Percentiles rank a stretch among this genome's conserved stretches.
Evolutionary conservation across 805 yeast species (phyloP).

Genomic region (Starmerella stigmatis): DNA sequence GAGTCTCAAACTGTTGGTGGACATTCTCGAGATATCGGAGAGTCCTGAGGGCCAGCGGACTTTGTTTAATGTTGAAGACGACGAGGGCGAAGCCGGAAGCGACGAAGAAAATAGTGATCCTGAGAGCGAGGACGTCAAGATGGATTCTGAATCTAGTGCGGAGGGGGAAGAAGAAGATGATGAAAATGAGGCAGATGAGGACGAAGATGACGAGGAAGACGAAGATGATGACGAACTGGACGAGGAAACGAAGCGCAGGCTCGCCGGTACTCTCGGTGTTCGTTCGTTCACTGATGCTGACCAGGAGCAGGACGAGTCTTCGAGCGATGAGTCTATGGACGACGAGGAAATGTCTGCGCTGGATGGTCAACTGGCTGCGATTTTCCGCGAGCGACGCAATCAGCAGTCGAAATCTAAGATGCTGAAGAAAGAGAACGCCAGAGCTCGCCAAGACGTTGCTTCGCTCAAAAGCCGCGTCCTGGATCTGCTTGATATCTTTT

Average conservation of each 20-base stretch:
- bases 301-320: slow-evolving; percentile 36
- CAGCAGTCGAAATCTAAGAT: slow-evolving; percentile 48
- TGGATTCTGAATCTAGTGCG: slow-evolving; percentile 15
- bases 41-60: slow-evolving; percentile 69
- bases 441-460: slow-evolving; percentile 69
- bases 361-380: slow-evolving; percentile 70
- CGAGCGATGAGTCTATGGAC: slow-evolving; percentile 59
- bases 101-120: slow-evolving; percentile 31
- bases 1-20: slow-evolving; percentile 43
- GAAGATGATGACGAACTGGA: slow-evolving; percentile 17
- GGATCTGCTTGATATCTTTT: slow-evolving; percentile 61
- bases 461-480: slow-evolving; percentile 68
- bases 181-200: slow-evolving; percentile 21
- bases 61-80: slow-evolving; percentile 58
- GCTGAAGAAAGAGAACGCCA: slow-evolving; percentile 54
- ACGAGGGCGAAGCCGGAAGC: slow-evolving; percentile 27
- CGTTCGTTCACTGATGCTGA: not conserved
- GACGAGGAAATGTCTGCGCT: slow-evolving; percentile 95
- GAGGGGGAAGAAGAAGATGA: slow-evolving; percentile 29
- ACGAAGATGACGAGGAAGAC: slow-evolving; percentile 20
- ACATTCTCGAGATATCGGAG: slow-evolving; percentile 56
- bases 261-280: slow-evolving; percentile 22
- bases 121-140: slow-evolving; percentile 31
- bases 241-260: slow-evolving; percentile 21
- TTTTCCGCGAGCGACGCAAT: slow-evolving; percentile 72